Conservation (phyloP, 2,329 filamentous ascomycete species). For the Claviceps paspali region DNA sequence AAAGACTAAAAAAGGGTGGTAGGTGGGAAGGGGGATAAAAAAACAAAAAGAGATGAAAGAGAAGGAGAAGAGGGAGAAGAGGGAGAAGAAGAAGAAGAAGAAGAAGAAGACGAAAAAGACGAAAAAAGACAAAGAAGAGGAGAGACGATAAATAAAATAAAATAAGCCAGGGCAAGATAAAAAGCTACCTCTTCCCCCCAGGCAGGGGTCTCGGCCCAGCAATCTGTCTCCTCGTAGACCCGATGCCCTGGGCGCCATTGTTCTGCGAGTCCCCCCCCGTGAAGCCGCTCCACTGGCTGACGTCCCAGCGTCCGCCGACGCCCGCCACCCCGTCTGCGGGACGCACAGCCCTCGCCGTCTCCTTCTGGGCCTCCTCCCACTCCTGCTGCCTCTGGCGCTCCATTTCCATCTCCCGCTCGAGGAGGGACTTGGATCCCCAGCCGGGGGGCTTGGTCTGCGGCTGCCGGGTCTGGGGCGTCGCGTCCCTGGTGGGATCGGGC, state of each 20-base stretch:
- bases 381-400: conserved; percentile 63
- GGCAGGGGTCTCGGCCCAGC: conserved; percentile 60
- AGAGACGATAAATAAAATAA: no score
- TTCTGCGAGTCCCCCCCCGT: conserved; percentile 66
- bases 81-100: no score
- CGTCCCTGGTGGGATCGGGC: conserved; percentile 30
- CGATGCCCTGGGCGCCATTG: conserved; percentile 47
- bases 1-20: no score
- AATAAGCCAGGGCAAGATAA: no score
- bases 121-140: no score
- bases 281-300: conserved; percentile 59
- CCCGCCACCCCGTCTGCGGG: conserved; percentile 42
- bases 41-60: no score
- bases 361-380: conserved; percentile 64
- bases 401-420: conserved; percentile 69
- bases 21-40: no score
- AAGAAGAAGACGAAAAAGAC: no score
- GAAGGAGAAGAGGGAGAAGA: no score
- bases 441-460: conserved; percentile 45
- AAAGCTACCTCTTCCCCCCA: conserved; percentile 18
- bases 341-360: conserved; percentile 39
- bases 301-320: conserved; percentile 55
- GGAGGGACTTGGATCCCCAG: conserved; percentile 52
- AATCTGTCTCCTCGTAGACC: conserved; percentile 59
- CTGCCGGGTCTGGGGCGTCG: no score